Conservation (phyloP, 257 asterid species). For the Solanum piurae region DNA sequence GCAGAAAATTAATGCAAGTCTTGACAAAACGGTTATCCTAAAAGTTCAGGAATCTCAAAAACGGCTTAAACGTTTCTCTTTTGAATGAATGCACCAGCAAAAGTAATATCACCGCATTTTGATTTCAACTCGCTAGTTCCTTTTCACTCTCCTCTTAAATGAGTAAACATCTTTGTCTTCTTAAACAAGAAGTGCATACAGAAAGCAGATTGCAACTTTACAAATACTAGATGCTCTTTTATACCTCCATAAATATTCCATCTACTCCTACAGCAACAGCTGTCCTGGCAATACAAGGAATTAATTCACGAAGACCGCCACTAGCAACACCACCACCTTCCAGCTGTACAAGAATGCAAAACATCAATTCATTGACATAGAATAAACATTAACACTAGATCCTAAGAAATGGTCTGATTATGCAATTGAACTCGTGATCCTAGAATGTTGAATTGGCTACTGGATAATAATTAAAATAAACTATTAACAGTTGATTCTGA, state of each 20-base stretch:
- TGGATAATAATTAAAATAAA: neutral
- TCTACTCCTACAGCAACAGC: conserved; percentile 96
- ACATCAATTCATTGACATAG: neutral
- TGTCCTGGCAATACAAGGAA: conserved; percentile 94
- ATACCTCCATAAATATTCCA: conserved; percentile 97
- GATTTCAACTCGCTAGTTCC: neutral
- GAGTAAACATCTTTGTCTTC: neutral
- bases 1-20: conserved; percentile 1
- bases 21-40: neutral
- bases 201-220: neutral
- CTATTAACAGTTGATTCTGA: neutral
- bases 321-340: conserved; percentile 99
- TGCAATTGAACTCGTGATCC: neutral
- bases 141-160: neutral
- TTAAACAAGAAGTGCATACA: neutral
- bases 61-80: neutral
- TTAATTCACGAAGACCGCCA: conserved; percentile 95
- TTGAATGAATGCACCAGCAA: neutral
- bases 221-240: neutral
- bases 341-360: conserved; percentile 32
- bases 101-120: neutral
- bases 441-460: neutral
- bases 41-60: neutral
- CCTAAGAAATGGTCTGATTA: neutral
- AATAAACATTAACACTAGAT: neutral